Evolutionary conservation across 805 yeast genomes (phyloP), one percentile per base, ranked within the genome.

Genomic region (Blastobotrys peoriensis): DNA sequence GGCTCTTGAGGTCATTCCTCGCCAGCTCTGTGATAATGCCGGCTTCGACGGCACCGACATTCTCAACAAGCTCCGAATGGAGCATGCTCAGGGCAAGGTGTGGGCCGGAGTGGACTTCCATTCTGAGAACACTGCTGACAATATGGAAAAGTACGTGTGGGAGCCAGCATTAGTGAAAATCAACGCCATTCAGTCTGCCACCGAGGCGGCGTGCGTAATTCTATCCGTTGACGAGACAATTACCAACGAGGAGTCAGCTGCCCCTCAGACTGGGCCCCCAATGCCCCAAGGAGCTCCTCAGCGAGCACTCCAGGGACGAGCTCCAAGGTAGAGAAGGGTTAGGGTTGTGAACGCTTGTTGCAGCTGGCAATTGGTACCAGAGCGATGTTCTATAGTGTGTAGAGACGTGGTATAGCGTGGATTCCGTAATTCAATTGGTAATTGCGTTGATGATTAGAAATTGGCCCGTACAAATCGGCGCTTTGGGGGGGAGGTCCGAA

Each of bases 21-120:
- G 98, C 64, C 98, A 93, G 63, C 74, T 93, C 52, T 91, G 98
- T 71, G 98, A 93, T 62, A 93, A 93, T 64, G 98, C 96, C n/a
- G 99, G 99, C 3, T 81, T 93, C 54, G 99, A 93, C 63, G 94
- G 95, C 17, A 86, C 95, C n/a, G 98, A 93, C 63, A 69, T 93
- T 48, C 77, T 93, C 56, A 93, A 93, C 65, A 78, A 83, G 60
- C 73, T 93, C 60, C 80, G 99, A 67, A 84, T 93, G 76, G 83
- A 86, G 16, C 99, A 93, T 60, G 93, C 95, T 43, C 85, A 85
- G 63, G 96, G 95, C 50, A 95, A 91, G 58, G 73, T 68, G 37
- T 86, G 96, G 93, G 81, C 73, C 51, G 99, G 99, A 54, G 79
- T 93, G 49, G 96, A 93, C 67, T 93, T 93, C 69, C 84, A 79